Evolutionary conservation across 108 stramenopile species (phyloP).

Genomic region (Conticribra guillardii): DNA sequence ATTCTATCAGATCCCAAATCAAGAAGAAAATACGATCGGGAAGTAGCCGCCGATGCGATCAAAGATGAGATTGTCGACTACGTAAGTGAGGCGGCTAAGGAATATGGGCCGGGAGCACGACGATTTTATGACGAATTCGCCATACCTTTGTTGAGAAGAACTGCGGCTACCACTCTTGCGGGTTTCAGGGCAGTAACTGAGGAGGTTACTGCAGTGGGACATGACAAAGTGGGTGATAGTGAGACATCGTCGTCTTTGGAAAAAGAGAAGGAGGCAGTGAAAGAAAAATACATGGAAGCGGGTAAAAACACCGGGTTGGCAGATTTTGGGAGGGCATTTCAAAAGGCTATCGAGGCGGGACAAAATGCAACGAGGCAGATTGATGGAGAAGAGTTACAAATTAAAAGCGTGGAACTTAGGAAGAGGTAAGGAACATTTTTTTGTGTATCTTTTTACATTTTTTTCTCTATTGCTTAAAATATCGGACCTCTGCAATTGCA

Average conservation of each 20-base stretch:
- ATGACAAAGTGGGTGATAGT: constrained; percentile 4
- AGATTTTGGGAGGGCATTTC: constrained; percentile 49
- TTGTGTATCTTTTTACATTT: neutral
- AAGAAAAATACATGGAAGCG: neutral
- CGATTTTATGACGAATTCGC: constrained; percentile 69
- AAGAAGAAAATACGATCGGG: constrained; percentile 70
- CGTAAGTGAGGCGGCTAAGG: constrained; percentile 23
- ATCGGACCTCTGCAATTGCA: constrained; percentile 6
- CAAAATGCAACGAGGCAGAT: constrained; percentile 56
- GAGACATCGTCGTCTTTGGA: neutral
- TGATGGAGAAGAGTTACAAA: constrained; percentile 60
- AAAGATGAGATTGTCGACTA: constrained; percentile 27
- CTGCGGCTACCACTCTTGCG: constrained; percentile 71
- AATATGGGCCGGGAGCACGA: constrained; percentile 51
- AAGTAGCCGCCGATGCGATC: constrained; percentile 54
- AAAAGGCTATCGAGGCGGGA: constrained; percentile 62
- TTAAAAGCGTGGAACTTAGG: constrained; percentile 59
- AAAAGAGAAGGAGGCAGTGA: constrained; percentile 12
- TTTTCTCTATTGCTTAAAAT: neutral
- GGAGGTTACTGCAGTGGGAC: constrained; percentile 9
- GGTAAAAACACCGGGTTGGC: constrained; percentile 11
- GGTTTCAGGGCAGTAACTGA: constrained; percentile 51
- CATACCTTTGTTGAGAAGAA: constrained; percentile 63
- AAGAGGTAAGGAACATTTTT: constrained; percentile 1
- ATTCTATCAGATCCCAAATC: constrained; percentile 62